Conservation (phyloP, 305 asterid genomes). For the Solanum hybrid region DNA sequence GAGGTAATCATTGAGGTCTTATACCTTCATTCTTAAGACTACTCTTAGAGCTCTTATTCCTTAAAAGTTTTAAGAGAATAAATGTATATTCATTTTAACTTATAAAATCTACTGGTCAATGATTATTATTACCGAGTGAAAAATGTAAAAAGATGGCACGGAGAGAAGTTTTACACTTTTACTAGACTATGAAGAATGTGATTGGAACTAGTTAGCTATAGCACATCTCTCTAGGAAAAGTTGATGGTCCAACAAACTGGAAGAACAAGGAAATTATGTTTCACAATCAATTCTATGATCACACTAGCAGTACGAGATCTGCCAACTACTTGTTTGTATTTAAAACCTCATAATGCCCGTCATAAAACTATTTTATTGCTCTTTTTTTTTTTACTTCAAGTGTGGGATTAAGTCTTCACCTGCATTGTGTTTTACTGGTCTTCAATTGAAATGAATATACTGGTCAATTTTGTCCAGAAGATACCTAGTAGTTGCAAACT, state of each 20-base stretch:
- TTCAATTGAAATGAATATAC: background rate
- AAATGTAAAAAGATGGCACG: background rate
- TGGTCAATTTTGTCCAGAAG: background rate
- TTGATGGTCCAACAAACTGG: background rate
- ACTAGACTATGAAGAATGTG: background rate
- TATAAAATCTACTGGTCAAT: background rate
- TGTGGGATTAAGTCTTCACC: background rate
- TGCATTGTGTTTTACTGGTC: background rate
- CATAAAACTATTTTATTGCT: background rate
- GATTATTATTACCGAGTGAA: background rate
- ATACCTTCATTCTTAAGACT: background rate
- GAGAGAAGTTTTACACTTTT: background rate
- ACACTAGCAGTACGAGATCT: background rate
- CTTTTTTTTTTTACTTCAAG: background rate
- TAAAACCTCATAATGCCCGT: background rate
- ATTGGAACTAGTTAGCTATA: background rate
- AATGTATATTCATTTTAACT: background rate
- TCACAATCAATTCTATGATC: background rate
- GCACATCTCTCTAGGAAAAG: background rate
- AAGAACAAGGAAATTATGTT: background rate
- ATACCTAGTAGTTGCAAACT: background rate
- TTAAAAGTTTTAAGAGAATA: background rate
- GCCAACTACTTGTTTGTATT: background rate
- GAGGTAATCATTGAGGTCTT: background rate
- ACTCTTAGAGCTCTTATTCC: background rate